Base-by-base conservation (phyloP, 805 yeast genomes). In the Starmerella riodocensis region DNA sequence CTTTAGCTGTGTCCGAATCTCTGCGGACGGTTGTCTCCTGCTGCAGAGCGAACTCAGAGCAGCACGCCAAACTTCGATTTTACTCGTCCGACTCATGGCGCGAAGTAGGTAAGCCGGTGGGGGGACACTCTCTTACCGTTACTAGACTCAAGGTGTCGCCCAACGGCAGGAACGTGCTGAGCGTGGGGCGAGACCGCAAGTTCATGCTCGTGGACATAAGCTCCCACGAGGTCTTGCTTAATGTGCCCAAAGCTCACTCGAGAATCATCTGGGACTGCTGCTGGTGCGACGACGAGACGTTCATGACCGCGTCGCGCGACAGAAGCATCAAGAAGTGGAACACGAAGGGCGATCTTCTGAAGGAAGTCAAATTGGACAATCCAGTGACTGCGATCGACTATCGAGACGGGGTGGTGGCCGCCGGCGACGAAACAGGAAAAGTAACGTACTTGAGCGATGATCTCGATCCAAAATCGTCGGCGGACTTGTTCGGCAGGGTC, bases 211-310 rank as follows among this genome's bases (percentile, higher is more conserved):
- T 94, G 88, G 62, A 63, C 18, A 18, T 48, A 1, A 41, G 47
- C 61, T 72, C 42, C 43, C 47, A 22, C 40, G 33, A 9, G 30
- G 41, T 32, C 26, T 32, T 12, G 36, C 53, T 16, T 54, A 49
- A 60, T 16, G 67, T 70, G 40, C 72, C 72, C 26, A 83, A 79
- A 56, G 95, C 95, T 0, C 99, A 93, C 55, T 59, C 78, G 2
- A 73, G 96, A 59, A 88, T 91, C 51, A 73, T 91, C 31, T 93
- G 98, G 98, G 97, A 91, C 61, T 77, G 88, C 55, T 71, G 80
- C 28, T 91, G 96, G 94, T 63, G 76, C 0, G 21, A 29, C 19
- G 48, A 46, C 11, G 30, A 37, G 20, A 56, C 57, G n/a, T 86
- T 88, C 53, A 67, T 81, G 13, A 86, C 96, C 0, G 93, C 78